Base-by-base conservation (phyloP, 2,329 filamentous ascomycete genomes). In the Bipolaris gigantea region DNA sequence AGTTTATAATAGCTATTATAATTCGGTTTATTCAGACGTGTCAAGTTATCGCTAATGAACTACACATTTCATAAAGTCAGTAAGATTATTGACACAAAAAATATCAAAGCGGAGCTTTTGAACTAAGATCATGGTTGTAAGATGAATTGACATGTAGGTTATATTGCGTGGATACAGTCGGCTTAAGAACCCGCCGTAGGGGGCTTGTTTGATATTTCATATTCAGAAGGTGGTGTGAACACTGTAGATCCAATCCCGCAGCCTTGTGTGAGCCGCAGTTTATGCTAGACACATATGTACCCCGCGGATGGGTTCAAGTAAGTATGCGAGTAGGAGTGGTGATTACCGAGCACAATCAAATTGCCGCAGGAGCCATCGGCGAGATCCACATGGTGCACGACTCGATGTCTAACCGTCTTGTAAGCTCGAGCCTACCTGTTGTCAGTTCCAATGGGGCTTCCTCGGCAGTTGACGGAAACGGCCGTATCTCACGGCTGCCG, bases 401-500 rank as follows among this genome's bases (percentile, higher is more conserved):
- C n/a, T 18, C 8, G 11, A 38, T 16, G n/a, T 44, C 19, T 33
- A 13, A 4, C 38, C n/a, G 19, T 40, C 38, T 40, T 8, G 13
- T 21, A 40, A n/a, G 23, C 38, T 40, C 11, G 21, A 40, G 21
- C 21, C 15, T 36, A 16, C 27, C 16, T 43, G 50, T 25, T 43
- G 50, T 46, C 48, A 25, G 18, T 32, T 16, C 11, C 36, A 15
- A 6, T 27, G 41, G 41, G 18, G 49, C n/a, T 38, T 4, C 6
- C 3, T 40, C 52, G 41, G 41, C 36, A 42, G 18, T 40, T 23
- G 5, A 35, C 46, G 38, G 49, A 59, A 42, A 48, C 35, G 47
- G 42, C 49, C 50, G 56, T 50, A 45, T 19, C n/a, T 30, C 35
- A 41, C 27, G 15, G 23, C 45, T 38, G 52, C 50, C 50, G 56